Evolutionary conservation across 106 monocot species (phyloP).

Genomic region (Agapanthus africanus): DNA sequence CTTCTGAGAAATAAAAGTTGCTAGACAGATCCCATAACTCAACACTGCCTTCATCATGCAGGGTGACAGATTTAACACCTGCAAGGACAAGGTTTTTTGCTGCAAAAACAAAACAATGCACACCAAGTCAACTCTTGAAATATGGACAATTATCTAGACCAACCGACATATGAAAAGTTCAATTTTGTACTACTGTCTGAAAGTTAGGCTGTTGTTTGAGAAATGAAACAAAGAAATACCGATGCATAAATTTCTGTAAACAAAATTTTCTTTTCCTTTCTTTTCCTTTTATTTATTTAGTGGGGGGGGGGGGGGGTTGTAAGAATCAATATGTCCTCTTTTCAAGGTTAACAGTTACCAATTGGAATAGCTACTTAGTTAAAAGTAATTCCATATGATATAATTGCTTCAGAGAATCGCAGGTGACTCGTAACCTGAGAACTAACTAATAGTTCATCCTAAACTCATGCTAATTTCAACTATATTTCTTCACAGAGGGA

Average conservation of each 20-base stretch:
- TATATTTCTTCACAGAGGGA: neutral
- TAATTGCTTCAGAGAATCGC: neutral
- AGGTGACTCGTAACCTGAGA: neutral
- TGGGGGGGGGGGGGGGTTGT: too few relatives aligned
- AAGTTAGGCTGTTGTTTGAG: neutral
- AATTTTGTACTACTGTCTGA: neutral
- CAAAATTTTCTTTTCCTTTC: too few relatives aligned
- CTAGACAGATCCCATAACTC: slow-evolving; percentile 72
- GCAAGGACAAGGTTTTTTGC: slow-evolving; percentile 88
- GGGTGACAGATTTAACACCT: slow-evolving; percentile 68
- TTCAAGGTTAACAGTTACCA: neutral
- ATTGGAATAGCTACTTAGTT: neutral
- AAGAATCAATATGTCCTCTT: neutral
- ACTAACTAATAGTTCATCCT: neutral
- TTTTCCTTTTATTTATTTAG: too few relatives aligned
- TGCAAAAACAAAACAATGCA: slow-evolving; percentile 22
- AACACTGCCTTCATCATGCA: slow-evolving; percentile 62
- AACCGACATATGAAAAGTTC: neutral
- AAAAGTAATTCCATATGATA: neutral
- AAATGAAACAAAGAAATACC: neutral
- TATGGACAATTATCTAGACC: neutral
- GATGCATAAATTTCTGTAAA: neutral
- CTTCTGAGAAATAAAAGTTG: slow-evolving; percentile 71
- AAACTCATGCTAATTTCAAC: neutral
- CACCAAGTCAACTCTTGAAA: neutral